These are phyloP conservation scores for Aurantiochytrium sp. DNA, from an alignment of 108 stramenopile species.

Conservation along the genomic window DNA sequence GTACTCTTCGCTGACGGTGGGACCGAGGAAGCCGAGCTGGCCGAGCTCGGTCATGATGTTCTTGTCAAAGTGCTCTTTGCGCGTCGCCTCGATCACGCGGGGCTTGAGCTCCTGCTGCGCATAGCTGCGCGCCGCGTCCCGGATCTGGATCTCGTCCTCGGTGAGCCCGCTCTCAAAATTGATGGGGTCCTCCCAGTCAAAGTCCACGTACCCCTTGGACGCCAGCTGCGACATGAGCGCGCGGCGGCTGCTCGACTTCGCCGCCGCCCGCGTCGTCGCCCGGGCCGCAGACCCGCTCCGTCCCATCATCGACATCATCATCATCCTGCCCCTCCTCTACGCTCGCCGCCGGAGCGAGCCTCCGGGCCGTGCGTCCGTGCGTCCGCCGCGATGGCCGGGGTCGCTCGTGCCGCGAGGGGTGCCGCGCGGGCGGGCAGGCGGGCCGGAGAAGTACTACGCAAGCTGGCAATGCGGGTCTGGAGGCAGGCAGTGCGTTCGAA, in stretches of 20 bases:
- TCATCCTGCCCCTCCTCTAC: too few species aligned
- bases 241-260: neutral
- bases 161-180: neutral
- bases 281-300: too few species aligned
- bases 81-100: conserved; percentile 70
- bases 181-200: conserved; percentile 7
- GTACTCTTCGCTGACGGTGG: conserved; percentile 75
- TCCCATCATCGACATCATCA: too few species aligned
- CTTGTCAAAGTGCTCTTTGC: conserved; percentile 73
- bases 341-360: too few species aligned
- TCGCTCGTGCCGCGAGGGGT: too few species aligned
- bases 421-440: too few species aligned
- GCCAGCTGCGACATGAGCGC: neutral
- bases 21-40: conserved; percentile 76
- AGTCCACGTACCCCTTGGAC: neutral
- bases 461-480: too few species aligned
- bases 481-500: too few species aligned
- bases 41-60: conserved; percentile 77
- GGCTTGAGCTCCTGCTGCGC: conserved; percentile 75
- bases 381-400: too few species aligned
- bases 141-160: conserved; percentile 45
- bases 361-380: too few species aligned
- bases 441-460: too few species aligned
- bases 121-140: conserved; percentile 66
- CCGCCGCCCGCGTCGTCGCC: too few species aligned